Evolutionary conservation across 1,284 basidiomycete species (phyloP).

Genomic region (Ceratobasidium sp.): DNA sequence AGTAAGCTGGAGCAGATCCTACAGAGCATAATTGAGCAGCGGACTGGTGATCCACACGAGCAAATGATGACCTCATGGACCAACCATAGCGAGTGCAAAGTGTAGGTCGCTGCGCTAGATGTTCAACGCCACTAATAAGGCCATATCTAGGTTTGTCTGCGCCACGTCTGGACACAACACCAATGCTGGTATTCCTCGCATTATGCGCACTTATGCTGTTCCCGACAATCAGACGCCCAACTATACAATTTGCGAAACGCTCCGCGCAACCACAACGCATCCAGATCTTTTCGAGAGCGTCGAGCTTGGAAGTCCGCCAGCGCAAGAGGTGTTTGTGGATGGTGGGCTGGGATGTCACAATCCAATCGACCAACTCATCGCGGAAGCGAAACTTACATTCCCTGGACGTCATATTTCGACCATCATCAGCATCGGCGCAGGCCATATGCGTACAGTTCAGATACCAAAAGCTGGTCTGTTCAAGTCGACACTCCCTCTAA

Average conservation of each 20-base stretch:
- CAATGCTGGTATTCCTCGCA: slow-evolving; percentile 2
- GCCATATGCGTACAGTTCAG: slow-evolving; percentile 13
- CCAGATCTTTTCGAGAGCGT: slow-evolving; percentile 16
- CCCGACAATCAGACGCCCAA: neutral
- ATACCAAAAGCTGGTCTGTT: neutral
- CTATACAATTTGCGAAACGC: slow-evolving; percentile 16
- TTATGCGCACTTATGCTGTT: neutral
- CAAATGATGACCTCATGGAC: neutral
- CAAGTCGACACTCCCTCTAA: neutral
- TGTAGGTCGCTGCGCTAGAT: neutral
- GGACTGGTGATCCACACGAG: neutral
- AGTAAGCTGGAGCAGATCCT: neutral
- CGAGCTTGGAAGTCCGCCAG: neutral
- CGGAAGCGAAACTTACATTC: neutral
- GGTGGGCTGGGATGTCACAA: slow-evolving; percentile 9
- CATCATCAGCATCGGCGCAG: slow-evolving; percentile 17
- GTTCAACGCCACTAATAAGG: neutral
- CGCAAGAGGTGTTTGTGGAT: slow-evolving; percentile 9
- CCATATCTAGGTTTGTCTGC: neutral
- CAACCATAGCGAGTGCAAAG: neutral
- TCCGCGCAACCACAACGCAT: slow-evolving; percentile 14
- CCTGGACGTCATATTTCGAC: slow-evolving; percentile 2
- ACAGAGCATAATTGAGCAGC: neutral
- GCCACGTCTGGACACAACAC: slow-evolving; percentile 21
- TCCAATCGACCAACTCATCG: neutral